Base-by-base conservation (phyloP, 495 filamentous ascomycete species). In the Penicillium lividum region DNA sequence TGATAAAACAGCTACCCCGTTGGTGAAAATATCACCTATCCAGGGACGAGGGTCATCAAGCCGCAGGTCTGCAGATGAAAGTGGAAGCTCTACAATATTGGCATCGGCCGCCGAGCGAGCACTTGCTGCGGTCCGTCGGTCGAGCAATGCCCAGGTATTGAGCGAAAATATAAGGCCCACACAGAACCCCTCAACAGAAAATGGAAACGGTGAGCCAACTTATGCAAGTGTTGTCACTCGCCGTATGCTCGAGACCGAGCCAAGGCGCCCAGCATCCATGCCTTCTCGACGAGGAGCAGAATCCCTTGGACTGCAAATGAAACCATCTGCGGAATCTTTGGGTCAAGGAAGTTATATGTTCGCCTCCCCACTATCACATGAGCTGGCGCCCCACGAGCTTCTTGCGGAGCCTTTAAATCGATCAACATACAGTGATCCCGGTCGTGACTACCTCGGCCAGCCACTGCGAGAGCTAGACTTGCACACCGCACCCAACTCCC, bases 391-490 rank as follows among this genome's bases (percentile, higher is more conserved):
- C 3, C 53, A 61, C 0, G 77, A 80, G 27, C 58, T 74, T 53
- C 56, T 63, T 22, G 57, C 62, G 28, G 65, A 70, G 33, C 64
- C 58, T 30, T 47, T 73, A 51, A 59, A 48, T 40, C 63, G 68
- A 9, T 73, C 74, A n/a, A 72, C 70, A 2, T 73, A 74, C 28
- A 77, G 73, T 57, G 77, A 78, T 36, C 68, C 75, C 31, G 73
- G 73, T 0, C 53, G 59, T 7, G 61, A 67, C 2, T 34, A 53
- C 25, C 34, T 62, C 27, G 49, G 43, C 1, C 61, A 68, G 10
- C 56, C 65, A 6, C 34, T 73, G 7, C 48, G 51, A 9, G 65
- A 56, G 0, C 30, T 70, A 31, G 66, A 70, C 34, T 43, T 72
- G 7, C 59, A 66, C 15, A 68, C 70, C 28, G 61, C 64, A 2